Conservation (phyloP, 352 stramenopile genomes). For the Globisporangium yorkense region DNA sequence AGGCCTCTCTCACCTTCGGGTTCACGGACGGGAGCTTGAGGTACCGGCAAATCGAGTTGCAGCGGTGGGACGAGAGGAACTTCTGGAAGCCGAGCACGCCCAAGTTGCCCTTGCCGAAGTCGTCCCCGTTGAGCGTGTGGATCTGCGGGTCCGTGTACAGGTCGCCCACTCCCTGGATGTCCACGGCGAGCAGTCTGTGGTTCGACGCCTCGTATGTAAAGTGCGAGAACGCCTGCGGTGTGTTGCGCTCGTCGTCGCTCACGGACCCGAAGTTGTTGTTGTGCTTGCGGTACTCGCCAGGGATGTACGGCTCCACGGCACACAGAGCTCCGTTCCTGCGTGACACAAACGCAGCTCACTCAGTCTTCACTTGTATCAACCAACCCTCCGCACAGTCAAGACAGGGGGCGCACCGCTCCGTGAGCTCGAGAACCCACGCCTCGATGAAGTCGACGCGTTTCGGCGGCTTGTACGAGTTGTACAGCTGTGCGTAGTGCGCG, state of each 20-base stretch:
- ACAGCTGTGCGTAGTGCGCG: constrained; percentile 76
- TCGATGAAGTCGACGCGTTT: constrained; percentile 81
- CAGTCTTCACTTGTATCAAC: not conserved
- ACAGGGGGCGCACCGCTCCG: constrained; percentile 29
- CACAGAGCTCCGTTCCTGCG: constrained; percentile 53
- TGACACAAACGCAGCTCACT: not conserved
- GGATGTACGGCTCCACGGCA: constrained; percentile 77
- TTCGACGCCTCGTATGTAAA: constrained; percentile 93
- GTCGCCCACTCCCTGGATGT: constrained; percentile 94
- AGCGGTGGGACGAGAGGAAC: constrained; percentile 82
- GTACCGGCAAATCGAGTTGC: constrained; percentile 87
- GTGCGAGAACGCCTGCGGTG: constrained; percentile 89
- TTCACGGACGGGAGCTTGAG: constrained; percentile 79
- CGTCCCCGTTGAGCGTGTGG: constrained; percentile 79
- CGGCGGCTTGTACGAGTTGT: constrained; percentile 82
- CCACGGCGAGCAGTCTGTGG: constrained; percentile 89
- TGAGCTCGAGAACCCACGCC: constrained; percentile 79
- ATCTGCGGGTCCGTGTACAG: constrained; percentile 95
- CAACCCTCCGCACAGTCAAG: not conserved
- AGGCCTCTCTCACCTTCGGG: constrained; percentile 28
- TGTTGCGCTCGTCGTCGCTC: constrained; percentile 82
- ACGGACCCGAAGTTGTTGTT: constrained; percentile 88
- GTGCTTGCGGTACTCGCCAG: constrained; percentile 82
- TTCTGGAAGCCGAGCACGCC: constrained; percentile 82
- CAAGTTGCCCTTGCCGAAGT: constrained; percentile 88